Conservation (phyloP, 2,329 filamentous ascomycete genomes). For the Ophiostoma sp. region DNA sequence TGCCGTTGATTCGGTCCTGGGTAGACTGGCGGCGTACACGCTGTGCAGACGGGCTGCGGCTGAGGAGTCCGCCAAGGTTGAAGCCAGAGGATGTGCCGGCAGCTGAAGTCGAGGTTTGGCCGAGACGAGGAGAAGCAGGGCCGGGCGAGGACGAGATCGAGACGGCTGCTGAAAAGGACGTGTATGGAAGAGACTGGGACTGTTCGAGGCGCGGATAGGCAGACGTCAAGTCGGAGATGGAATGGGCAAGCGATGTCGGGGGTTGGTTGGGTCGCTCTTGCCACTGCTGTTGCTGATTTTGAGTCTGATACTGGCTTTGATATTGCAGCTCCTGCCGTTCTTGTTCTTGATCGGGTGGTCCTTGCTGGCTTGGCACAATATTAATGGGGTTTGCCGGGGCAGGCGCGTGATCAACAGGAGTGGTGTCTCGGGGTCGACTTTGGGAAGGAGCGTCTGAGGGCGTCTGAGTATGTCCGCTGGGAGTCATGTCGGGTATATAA, state of each 20-base stretch:
- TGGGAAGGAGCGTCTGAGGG: not conserved
- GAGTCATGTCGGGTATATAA: slow-evolving; percentile 7
- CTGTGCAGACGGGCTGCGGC: slow-evolving; percentile 14
- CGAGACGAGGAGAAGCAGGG: not conserved
- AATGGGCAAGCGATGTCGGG: not conserved
- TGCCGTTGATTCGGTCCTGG: slow-evolving; percentile 34
- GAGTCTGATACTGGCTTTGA: not conserved
- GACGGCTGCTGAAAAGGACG: not conserved
- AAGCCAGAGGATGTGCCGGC: slow-evolving; percentile 13
- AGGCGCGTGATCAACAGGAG: not conserved
- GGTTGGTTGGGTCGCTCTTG: not conserved
- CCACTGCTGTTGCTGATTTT: too few relatives aligned
- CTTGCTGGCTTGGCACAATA: not conserved
- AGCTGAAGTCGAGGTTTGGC: not conserved
- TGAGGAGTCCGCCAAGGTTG: slow-evolving; percentile 11
- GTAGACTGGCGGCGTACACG: slow-evolving; percentile 30
- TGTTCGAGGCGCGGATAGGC: slow-evolving; percentile 4
- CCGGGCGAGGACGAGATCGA: slow-evolving; percentile 5
- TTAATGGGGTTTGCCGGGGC: not conserved
- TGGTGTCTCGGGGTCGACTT: not conserved
- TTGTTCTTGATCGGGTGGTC: not conserved
- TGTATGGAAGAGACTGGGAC: not conserved
- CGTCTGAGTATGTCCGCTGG: not conserved
- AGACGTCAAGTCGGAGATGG: slow-evolving; percentile 1
- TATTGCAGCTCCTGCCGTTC: not conserved